Percentiles rank a stretch among this genome's conserved stretches.
phyloP scores from a whole-genome alignment of 2,329 filamentous ascomycete genomes.

The Aspergillus tamarii region DNA sequence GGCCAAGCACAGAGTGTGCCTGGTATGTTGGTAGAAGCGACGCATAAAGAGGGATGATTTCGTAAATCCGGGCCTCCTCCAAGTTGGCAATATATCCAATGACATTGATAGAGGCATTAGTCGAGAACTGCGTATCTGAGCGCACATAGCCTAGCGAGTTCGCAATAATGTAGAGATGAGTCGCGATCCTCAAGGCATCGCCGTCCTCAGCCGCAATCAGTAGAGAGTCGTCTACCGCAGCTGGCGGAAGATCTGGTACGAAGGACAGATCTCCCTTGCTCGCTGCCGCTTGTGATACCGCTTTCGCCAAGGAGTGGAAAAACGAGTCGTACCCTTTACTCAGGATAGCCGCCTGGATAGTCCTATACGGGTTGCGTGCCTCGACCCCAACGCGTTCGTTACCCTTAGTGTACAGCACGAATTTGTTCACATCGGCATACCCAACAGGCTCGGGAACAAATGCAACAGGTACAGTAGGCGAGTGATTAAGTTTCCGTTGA shows the following conservation, averaged over 20 bases:
- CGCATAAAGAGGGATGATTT: slow-evolving; percentile 85
- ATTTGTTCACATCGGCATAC: slow-evolving; percentile 42
- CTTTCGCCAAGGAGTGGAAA: slow-evolving; percentile 44
- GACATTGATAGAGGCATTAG: slow-evolving; percentile 67
- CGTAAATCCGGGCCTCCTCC: slow-evolving; percentile 70
- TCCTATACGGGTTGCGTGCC: slow-evolving; percentile 48
- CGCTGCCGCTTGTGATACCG: slow-evolving; percentile 40
- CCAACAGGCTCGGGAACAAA: slow-evolving; percentile 60
- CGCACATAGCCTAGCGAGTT: slow-evolving; percentile 60
- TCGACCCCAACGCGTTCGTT: slow-evolving; percentile 43
- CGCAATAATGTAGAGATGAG: slow-evolving; percentile 70
- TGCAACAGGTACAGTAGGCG: slow-evolving; percentile 57
- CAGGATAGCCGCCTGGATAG: slow-evolving; percentile 48
- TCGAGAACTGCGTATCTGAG: slow-evolving; percentile 58
- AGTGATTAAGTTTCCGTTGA: slow-evolving; percentile 52
- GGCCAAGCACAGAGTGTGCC: slow-evolving; percentile 71
- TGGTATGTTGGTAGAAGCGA: slow-evolving; percentile 71
- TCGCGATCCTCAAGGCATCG: slow-evolving; percentile 68
- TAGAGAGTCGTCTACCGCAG: slow-evolving; percentile 53
- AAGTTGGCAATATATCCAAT: slow-evolving; percentile 81
- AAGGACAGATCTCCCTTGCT: slow-evolving; percentile 33
- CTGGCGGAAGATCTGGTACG: slow-evolving; percentile 51
- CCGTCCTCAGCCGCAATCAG: slow-evolving; percentile 49
- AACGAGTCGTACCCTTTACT: slow-evolving; percentile 46
- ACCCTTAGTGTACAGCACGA: slow-evolving; percentile 39